These are phyloP conservation scores for Hemileccinum rubropunctum DNA, from an alignment of 768 basidiomycete genomes.

Conservation along the genomic window DNA sequence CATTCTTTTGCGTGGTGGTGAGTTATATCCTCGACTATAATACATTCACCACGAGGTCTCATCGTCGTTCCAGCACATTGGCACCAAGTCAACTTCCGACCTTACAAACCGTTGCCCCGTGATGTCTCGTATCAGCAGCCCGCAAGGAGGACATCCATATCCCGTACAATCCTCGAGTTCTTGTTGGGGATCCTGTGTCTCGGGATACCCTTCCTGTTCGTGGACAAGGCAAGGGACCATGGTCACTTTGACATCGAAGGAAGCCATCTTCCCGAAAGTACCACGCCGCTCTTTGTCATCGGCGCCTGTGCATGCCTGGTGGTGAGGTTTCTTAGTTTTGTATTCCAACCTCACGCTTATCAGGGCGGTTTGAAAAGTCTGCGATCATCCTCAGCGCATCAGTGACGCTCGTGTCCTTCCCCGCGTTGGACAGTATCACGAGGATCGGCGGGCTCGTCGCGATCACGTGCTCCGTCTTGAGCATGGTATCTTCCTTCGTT, in stretches of 20 bases:
- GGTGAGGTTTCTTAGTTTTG: slow-evolving; percentile 39
- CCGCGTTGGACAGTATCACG: slow-evolving; percentile 63
- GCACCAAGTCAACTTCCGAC: slow-evolving; percentile 69
- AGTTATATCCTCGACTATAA: slow-evolving; percentile 23
- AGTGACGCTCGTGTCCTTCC: slow-evolving; percentile 77
- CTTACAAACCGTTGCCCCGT: slow-evolving; percentile 61
- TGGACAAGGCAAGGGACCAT: slow-evolving; percentile 45
- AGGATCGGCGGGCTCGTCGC: slow-evolving; percentile 67
- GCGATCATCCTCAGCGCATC: slow-evolving; percentile 79
- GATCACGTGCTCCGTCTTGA: slow-evolving; percentile 63
- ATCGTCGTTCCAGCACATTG: slow-evolving; percentile 46
- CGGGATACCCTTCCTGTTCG: slow-evolving; percentile 77
- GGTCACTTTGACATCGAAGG: slow-evolving; percentile 57
- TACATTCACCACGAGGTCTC: neutral
- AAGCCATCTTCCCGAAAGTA: slow-evolving; percentile 43
- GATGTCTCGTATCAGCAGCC: slow-evolving; percentile 39
- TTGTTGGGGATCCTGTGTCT: slow-evolving; percentile 64
- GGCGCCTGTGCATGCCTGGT: slow-evolving; percentile 65
- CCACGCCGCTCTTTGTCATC: slow-evolving; percentile 58
- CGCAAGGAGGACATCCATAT: slow-evolving; percentile 36
- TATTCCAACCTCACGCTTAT: slow-evolving; percentile 1
- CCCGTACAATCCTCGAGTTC: slow-evolving; percentile 54
- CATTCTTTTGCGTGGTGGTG: slow-evolving; percentile 65
- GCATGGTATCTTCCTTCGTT: slow-evolving; percentile 66
- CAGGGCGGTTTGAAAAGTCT: slow-evolving; percentile 45